Percentiles rank a stretch among this genome's conserved stretches.
Evolutionary conservation across 805 yeast genomes (phyloP).

Genomic region (Brettanomyces bruxellensis): DNA sequence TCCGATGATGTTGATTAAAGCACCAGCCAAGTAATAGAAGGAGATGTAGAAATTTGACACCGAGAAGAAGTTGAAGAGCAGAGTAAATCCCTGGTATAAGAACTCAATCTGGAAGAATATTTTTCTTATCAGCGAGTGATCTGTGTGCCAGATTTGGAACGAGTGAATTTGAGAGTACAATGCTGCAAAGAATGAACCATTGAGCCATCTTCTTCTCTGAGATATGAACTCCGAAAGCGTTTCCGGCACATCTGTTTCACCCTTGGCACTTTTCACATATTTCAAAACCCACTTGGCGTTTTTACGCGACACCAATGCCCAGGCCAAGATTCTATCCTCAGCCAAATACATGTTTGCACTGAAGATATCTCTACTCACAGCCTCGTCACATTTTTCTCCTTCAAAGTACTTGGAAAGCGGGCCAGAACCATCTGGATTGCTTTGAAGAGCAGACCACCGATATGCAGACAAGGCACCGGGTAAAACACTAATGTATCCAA

Average conservation of each 20-base stretch:
- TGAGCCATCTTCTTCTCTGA: conserved; percentile 97
- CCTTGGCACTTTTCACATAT: conserved; percentile 86
- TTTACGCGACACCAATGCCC: conserved; percentile 88
- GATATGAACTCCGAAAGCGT: conserved; percentile 87
- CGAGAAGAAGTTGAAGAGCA: conserved; percentile 86
- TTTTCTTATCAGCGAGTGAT: conserved; percentile 76
- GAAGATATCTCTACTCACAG: conserved; percentile 56
- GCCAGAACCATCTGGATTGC: conserved; percentile 86
- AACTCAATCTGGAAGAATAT: conserved; percentile 79
- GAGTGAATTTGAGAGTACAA: conserved; percentile 80
- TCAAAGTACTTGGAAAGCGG: conserved; percentile 83
- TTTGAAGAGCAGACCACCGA: conserved; percentile 76
- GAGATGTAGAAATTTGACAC: conserved; percentile 87
- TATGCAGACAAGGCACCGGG: conserved; percentile 97
- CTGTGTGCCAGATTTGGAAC: conserved; percentile 80
- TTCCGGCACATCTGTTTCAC: conserved; percentile 97
- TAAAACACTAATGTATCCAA: conserved; percentile 87
- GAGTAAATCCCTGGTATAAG: conserved; percentile 71
- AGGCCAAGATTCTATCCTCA: conserved; percentile 91
- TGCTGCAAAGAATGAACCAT: conserved; percentile 97
- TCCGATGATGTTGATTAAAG: conserved; percentile 54
- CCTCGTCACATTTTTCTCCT: conserved; percentile 52
- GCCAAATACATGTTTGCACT: conserved; percentile 97
- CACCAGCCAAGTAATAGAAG: conserved; percentile 87
- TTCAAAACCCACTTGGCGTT: conserved; percentile 82